Percentiles rank a stretch among this genome's conserved stretches.
Conservation (phyloP, 371 early-diverging fungal genomes). For the Globomyces sp. region DNA sequence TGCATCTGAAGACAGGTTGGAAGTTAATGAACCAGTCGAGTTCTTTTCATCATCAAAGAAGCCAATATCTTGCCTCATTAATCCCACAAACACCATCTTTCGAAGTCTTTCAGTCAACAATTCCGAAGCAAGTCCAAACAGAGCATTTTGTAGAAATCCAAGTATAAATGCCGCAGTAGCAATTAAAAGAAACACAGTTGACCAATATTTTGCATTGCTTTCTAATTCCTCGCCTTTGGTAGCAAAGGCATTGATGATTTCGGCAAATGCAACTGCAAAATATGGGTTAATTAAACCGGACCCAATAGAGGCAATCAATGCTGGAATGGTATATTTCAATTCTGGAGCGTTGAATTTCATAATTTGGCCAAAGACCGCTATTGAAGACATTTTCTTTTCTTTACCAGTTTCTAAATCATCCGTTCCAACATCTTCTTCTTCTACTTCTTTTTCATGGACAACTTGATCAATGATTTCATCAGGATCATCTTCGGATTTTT, state of each 20-base stretch:
- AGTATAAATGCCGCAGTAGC: conserved; percentile 47
- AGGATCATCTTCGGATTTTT: conserved; percentile 14
- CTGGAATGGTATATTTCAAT: conserved; percentile 31
- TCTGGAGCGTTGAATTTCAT: conserved; percentile 25
- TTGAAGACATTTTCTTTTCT: conserved; percentile 29
- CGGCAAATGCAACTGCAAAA: conserved; percentile 56
- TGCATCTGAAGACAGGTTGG: conserved; percentile 82
- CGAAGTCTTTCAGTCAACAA: conserved; percentile 62
- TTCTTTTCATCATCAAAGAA: conserved; percentile 85
- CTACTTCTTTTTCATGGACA: not conserved
- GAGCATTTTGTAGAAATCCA: conserved; percentile 38
- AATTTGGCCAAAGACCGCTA: conserved; percentile 26
- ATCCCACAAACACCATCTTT: conserved; percentile 51
- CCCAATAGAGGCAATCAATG: conserved; percentile 35
- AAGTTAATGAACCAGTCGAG: conserved; percentile 77
- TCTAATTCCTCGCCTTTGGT: conserved; percentile 24
- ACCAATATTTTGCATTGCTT: conserved; percentile 63
- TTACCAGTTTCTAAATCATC: not conserved
- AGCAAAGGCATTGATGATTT: conserved; percentile 54
- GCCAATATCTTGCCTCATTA: conserved; percentile 79
- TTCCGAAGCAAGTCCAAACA: conserved; percentile 45
- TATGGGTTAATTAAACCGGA: conserved; percentile 16
- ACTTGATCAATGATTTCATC: not conserved
- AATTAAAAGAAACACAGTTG: conserved; percentile 65
- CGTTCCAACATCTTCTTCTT: conserved; percentile 6